phyloP scores from a whole-genome alignment of 306 rosid species.

The Ochetophila trinervis region DNA sequence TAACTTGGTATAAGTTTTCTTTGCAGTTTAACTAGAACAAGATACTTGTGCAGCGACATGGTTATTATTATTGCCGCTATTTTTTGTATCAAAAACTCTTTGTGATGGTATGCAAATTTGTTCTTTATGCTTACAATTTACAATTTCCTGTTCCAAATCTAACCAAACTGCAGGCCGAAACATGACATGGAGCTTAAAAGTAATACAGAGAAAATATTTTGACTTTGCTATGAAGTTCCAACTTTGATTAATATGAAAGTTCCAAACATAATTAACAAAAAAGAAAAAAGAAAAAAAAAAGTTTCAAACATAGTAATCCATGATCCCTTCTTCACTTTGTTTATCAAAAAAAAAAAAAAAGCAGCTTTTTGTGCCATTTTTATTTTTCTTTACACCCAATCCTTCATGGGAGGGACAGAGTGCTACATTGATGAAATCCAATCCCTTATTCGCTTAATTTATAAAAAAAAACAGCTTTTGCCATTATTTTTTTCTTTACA shows the following conservation, averaged over 20 bases:
- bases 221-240: too few species aligned
- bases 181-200: too few species aligned
- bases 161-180: too few species aligned
- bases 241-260: too few species aligned
- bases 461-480: background rate
- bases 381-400: background rate
- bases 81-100: constrained; percentile 16
- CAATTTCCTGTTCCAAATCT: too few species aligned
- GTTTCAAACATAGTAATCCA: too few species aligned
- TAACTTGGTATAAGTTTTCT: constrained; percentile 1
- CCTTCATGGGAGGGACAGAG: background rate
- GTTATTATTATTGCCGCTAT: constrained; percentile 3
- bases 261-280: too few species aligned
- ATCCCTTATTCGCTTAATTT: too few species aligned
- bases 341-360: too few species aligned
- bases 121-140: background rate
- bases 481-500: background rate
- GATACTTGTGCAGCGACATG: background rate
- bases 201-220: too few species aligned
- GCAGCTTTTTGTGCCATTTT: background rate
- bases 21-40: background rate
- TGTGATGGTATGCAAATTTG: background rate
- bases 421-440: background rate
- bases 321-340: too few species aligned
- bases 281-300: too few species aligned